Conservation (phyloP, 257 asterid genomes). For the Parsonsia alboflavescens region DNA sequence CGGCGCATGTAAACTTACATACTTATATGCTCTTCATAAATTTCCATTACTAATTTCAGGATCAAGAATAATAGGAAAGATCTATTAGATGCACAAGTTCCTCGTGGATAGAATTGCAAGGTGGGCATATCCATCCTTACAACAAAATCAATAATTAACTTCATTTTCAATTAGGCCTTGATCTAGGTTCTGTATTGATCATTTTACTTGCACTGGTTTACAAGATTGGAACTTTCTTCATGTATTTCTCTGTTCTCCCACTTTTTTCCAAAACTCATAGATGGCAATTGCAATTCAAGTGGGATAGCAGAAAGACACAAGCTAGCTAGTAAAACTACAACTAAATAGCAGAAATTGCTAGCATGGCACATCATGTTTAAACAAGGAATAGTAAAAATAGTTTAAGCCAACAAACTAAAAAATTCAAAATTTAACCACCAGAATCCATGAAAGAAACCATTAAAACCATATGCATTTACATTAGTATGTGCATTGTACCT, state of each 20-base stretch:
- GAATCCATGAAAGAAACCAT: background rate
- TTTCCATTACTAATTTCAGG: background rate
- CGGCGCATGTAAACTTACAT: background rate
- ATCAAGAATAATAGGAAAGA: no score
- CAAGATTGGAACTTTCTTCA: background rate
- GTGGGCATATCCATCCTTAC: no score
- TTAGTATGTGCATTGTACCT: conserved; percentile 1
- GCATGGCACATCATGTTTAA: no score
- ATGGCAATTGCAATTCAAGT: background rate
- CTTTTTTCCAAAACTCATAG: background rate
- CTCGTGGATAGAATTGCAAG: no score
- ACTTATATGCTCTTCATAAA: no score
- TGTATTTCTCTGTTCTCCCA: background rate
- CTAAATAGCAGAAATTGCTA: background rate
- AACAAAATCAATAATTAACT: no score
- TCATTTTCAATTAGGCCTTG: no score
- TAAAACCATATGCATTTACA: background rate
- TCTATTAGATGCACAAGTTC: no score
- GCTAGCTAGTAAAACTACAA: background rate
- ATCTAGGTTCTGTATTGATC: no score
- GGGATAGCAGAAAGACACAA: background rate
- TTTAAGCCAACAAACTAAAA: no score
- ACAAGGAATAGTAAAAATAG: no score
- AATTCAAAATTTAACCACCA: background rate
- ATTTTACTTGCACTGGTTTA: no score